Conservation (phyloP, 164 flowering plant species). For the Magnolia sinica region DNA sequence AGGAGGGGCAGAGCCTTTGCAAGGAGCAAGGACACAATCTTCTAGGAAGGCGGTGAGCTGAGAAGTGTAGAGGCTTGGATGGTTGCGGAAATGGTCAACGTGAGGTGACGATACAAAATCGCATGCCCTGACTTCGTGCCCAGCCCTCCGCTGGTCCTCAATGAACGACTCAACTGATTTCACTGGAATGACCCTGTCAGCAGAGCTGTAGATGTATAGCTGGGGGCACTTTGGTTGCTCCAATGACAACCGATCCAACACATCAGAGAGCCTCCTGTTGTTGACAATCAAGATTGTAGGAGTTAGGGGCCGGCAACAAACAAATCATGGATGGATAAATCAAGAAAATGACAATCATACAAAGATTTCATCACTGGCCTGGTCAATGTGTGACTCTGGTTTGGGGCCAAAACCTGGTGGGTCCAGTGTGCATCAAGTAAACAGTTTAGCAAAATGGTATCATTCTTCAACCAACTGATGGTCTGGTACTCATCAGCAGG, state of each 20-base stretch:
- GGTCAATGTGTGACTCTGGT: background rate
- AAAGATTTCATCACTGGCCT: background rate
- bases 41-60: slow-evolving; percentile 80
- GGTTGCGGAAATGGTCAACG: slow-evolving; percentile 90
- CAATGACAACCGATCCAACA: slow-evolving; percentile 49
- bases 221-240: slow-evolving; percentile 82
- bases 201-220: slow-evolving; percentile 84
- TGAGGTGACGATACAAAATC: slow-evolving; percentile 87
- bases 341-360: background rate
- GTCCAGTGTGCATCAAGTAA: no score
- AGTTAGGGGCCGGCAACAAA: background rate
- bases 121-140: slow-evolving; percentile 86
- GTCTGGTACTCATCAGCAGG: no score
- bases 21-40: slow-evolving; percentile 57
- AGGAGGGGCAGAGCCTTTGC: slow-evolving; percentile 34
- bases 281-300: background rate
- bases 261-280: slow-evolving; percentile 88
- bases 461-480: no score
- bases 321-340: background rate
- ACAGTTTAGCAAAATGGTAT: no score
- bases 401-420: background rate
- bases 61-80: slow-evolving; percentile 38
- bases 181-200: slow-evolving; percentile 88
- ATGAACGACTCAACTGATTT: slow-evolving; percentile 79
- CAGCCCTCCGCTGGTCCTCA: slow-evolving; percentile 64